Percentiles rank a stretch among this genome's conserved stretches.
phyloP scores from a whole-genome alignment of 208 protist genomes.

The Trypanosoma cruzi region DNA sequence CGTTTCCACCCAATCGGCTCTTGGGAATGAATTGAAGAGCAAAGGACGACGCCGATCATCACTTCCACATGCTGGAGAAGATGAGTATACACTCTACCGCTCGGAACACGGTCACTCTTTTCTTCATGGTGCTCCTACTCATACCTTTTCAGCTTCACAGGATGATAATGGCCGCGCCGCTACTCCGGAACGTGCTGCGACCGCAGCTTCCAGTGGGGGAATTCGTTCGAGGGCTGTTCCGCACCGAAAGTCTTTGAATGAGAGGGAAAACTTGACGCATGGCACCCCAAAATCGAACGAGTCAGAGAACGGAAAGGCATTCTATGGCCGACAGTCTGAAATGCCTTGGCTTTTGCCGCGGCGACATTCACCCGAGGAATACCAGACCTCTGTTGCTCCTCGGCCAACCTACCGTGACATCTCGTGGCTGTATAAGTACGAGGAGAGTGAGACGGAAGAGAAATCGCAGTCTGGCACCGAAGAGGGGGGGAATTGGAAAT shows the following conservation, averaged over 20 bases:
- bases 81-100: slow-evolving; percentile 28
- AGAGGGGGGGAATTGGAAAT: background rate
- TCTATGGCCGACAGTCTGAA: background rate
- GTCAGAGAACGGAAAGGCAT: background rate
- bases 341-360: slow-evolving; percentile 12
- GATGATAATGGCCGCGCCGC: background rate
- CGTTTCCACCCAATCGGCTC: background rate
- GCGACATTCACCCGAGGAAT: background rate
- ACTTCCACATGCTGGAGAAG: background rate
- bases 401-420: slow-evolving; percentile 15
- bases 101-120: slow-evolving; percentile 21
- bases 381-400: background rate
- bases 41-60: background rate
- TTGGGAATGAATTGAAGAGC: background rate
- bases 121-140: background rate
- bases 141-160: background rate
- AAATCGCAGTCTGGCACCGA: slow-evolving; percentile 19
- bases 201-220: background rate
- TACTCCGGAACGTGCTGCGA: background rate
- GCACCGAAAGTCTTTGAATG: background rate
- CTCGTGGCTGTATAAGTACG: slow-evolving; percentile 27
- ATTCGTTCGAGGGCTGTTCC: background rate
- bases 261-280: background rate
- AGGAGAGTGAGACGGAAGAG: slow-evolving; percentile 26
- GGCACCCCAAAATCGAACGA: background rate